phyloP scores from a whole-genome alignment of 2,329 filamentous ascomycete species.

The Sporothrix sp. region DNA sequence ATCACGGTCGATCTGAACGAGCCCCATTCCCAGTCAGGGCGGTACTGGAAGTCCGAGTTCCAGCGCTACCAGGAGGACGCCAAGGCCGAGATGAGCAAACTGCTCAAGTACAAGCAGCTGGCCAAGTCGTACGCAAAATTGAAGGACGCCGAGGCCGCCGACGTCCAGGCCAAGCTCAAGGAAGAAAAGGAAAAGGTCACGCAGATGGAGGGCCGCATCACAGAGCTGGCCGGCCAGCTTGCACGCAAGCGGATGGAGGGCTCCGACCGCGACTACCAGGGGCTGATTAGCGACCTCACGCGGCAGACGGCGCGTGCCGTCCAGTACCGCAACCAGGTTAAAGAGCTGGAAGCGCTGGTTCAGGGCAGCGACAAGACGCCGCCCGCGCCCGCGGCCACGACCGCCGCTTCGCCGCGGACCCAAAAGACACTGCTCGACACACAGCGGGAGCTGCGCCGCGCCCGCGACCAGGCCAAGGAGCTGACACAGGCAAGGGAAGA shows the following conservation, averaged over 20 bases:
- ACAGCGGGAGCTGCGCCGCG: conserved; percentile 44
- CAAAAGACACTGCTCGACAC: conserved; percentile 44
- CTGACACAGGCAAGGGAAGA: conserved; percentile 43
- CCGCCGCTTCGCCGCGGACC: conserved; percentile 37
- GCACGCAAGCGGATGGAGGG: conserved; percentile 28
- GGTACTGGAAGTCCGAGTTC: conserved; percentile 73
- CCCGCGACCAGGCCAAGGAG: conserved; percentile 44
- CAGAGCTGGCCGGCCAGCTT: conserved; percentile 51
- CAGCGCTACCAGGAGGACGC: conserved; percentile 64
- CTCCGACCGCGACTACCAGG: conserved; percentile 35
- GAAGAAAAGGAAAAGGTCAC: conserved; percentile 58
- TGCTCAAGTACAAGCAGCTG: conserved; percentile 69
- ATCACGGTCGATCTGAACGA: conserved; percentile 62
- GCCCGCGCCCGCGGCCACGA: conserved; percentile 17
- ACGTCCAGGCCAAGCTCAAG: conserved; percentile 54
- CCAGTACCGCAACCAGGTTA: conserved; percentile 50
- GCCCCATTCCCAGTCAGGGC: conserved; percentile 64
- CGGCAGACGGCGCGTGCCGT: conserved; percentile 48
- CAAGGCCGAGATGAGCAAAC: conserved; percentile 62
- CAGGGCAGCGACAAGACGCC: conserved; percentile 27
- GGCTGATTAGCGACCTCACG: conserved; percentile 43
- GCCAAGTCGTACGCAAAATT: conserved; percentile 70
- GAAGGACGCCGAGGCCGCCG: conserved; percentile 62
- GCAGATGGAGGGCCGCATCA: conserved; percentile 52
- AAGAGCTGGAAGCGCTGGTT: conserved; percentile 45